Base-by-base conservation (phyloP, 345 rosid species). In the Dimocarpus longan region DNA sequence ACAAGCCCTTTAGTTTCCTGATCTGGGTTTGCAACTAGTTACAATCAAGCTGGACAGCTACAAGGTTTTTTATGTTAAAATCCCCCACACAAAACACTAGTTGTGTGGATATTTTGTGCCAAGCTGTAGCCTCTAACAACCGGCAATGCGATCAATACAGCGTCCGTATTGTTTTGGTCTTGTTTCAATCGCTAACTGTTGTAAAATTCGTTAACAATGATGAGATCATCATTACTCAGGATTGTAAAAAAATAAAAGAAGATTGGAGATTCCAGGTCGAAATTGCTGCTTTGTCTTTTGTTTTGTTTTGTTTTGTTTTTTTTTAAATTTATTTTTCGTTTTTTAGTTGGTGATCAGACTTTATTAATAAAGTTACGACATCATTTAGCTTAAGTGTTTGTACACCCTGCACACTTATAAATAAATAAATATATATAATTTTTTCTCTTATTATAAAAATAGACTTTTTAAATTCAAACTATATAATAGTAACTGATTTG, bases 101-200 rank as follows among this genome's bases (percentile, higher is more conserved):
- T 16, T 16, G 8, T 46, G 21, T 63, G 39, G 37, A 32, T 1
- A 2, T 46, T 7, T 46, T 46, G 52, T 46, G 52, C 52, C 52
- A 46, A 46, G 12, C 37, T 32, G 37, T 32, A 32, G 37, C 50
- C 60, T 19, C 63, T 75, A 77, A 66, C 82, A 69, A 80, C 83
- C 83, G 74, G 79, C 86, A 80, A 12, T 26, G 74, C 24, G 64
- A 74, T 80, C 6, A 77, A 73, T 68, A 40, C 69, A 76, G 75
- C 83, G 24, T 57, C 24, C 26, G 8, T 32, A 56, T 15, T 15
- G 19, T 50, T 62, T 15, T 21, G 16, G 37, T 18, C 42, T 68
- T 11, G 18, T 50, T 37, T 32, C 26, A n/a, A 8, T 39, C 10
- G 16, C 68, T n/a, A 8, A 0, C 67, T 22, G 15, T 74, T 12